phyloP scores from a whole-genome alignment of 345 rosid species.

The Dipteronia dyeriana region DNA sequence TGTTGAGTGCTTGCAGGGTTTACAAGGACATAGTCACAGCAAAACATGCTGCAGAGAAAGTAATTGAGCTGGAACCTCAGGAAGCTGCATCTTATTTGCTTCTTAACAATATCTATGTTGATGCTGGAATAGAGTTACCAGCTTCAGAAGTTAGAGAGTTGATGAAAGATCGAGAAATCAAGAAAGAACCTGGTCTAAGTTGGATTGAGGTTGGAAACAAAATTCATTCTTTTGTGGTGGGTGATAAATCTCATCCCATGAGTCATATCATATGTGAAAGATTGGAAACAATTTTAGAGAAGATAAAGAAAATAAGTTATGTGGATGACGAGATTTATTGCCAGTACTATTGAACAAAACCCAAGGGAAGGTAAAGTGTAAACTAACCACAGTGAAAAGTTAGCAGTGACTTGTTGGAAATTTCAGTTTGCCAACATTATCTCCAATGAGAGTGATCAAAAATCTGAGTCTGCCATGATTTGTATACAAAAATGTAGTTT shows the following conservation, averaged over 20 bases:
- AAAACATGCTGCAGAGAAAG: slow-evolving; percentile 43
- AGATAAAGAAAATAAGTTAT: slow-evolving; percentile 29
- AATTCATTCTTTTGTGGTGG: slow-evolving; percentile 32
- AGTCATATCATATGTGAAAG: slow-evolving; percentile 26
- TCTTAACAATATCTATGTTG: slow-evolving; percentile 42
- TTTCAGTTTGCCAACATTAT: slow-evolving; percentile 15
- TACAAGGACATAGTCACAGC: slow-evolving; percentile 36
- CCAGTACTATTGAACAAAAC: background rate
- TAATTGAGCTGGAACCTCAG: slow-evolving; percentile 48
- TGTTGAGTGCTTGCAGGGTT: slow-evolving; percentile 52
- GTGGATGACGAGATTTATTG: slow-evolving; percentile 19
- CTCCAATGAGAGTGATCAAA: slow-evolving; percentile 26
- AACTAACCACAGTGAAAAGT: slow-evolving; percentile 19
- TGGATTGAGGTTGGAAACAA: slow-evolving; percentile 40
- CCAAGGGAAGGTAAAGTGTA: slow-evolving; percentile 3
- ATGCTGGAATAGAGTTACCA: slow-evolving; percentile 36
- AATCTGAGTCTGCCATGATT: slow-evolving; percentile 23
- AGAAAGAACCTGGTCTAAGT: slow-evolving; percentile 59
- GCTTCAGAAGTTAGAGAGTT: slow-evolving; percentile 37
- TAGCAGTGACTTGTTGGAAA: slow-evolving; percentile 19
- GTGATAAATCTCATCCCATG: slow-evolving; percentile 36
- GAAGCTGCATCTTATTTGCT: slow-evolving; percentile 50
- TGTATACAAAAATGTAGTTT: slow-evolving; percentile 17
- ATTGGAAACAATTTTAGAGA: slow-evolving; percentile 33
- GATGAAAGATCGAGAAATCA: slow-evolving; percentile 44